Evolutionary conservation across 2,329 filamentous ascomycete genomes (phyloP).

Genomic region (Stenocarpella maydis): DNA sequence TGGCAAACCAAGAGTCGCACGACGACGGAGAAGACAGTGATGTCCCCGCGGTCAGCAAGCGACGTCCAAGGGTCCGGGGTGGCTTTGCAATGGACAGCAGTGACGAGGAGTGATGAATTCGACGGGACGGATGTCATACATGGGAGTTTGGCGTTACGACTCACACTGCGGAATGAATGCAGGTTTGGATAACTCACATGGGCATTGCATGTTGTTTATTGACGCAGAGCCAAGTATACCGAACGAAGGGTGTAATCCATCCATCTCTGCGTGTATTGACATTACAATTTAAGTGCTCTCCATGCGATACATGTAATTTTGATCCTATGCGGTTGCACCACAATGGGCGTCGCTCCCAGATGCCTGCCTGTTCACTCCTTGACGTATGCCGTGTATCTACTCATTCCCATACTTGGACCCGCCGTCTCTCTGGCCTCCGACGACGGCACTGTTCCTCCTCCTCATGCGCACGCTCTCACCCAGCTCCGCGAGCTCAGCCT

Average conservation of each 20-base stretch:
- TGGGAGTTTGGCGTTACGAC: slow-evolving; percentile 9
- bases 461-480: slow-evolving; percentile 41
- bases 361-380: neutral
- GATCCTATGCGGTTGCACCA: neutral
- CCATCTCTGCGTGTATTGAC: neutral
- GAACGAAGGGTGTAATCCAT: neutral
- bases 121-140: neutral
- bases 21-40: slow-evolving; percentile 31
- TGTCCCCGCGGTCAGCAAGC: slow-evolving; percentile 27
- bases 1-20: slow-evolving; percentile 2
- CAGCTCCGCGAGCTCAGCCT: slow-evolving; percentile 49
- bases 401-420: slow-evolving; percentile 39
- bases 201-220: neutral
- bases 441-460: slow-evolving; percentile 35
- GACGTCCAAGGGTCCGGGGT: slow-evolving; percentile 25
- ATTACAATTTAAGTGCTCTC: slow-evolving; percentile 15
- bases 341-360: too few species aligned
- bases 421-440: slow-evolving; percentile 27
- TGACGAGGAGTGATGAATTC: slow-evolving; percentile 32
- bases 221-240: neutral
- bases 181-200: neutral
- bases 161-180: neutral
- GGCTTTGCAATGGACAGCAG: slow-evolving; percentile 34
- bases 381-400: neutral
- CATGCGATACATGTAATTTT: neutral